Base-by-base conservation (phyloP, 106 monocot species). In the Platanthera zijinensis region DNA sequence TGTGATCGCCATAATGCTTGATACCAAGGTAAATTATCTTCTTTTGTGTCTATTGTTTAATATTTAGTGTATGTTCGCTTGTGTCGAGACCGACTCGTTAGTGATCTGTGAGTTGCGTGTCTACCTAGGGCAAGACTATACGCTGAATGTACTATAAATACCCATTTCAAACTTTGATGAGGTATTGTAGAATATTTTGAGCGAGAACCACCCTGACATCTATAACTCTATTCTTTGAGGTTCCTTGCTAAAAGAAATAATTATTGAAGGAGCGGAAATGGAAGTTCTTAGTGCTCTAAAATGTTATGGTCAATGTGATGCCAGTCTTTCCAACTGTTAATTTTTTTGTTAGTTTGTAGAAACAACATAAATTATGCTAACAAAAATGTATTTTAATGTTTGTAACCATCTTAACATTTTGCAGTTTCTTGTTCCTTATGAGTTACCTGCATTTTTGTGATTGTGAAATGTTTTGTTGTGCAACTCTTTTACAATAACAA, bases 1-100 rank as follows among this genome's bases (percentile, higher is more conserved):
- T 87, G 88, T 85, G 56, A 94, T 99, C 69, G 89, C 97, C 4
- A 94, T 99, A 15, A 99, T 99, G 97, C 91, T 99, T 52, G 97
- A 99, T 75, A 99, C 97, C 12, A 99, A 99, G 89, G 97, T 75
- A 76, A 50, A 78, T 66, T 67, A 78, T 75, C 21, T 72, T 49
- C 17, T 72, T 45, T 69, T 69, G 15, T 47, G 13, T 72, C 39
- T 15, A 32, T 52, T 76, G 25, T 25, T 25, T 0, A 25, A 25
- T 25, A 25, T 25, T 25, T 25, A 0, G 25, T 25, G 25, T 25
- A 25, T 25, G 25, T 25, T 0, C 25, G 25, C 0, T 0, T 0
- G 25, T 25, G 25, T 25, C 25, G 25, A 25, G 25, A 25, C 25
- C 25, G 25, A 25, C 25, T 25, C 25, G 25, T 25, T 25, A 25